A percentile compares a stretch with the other conserved stretches of the same genome.
These are phyloP conservation scores for Nissolia schottii DNA, from an alignment of 306 rosid species.

Conservation along the genomic window DNA sequence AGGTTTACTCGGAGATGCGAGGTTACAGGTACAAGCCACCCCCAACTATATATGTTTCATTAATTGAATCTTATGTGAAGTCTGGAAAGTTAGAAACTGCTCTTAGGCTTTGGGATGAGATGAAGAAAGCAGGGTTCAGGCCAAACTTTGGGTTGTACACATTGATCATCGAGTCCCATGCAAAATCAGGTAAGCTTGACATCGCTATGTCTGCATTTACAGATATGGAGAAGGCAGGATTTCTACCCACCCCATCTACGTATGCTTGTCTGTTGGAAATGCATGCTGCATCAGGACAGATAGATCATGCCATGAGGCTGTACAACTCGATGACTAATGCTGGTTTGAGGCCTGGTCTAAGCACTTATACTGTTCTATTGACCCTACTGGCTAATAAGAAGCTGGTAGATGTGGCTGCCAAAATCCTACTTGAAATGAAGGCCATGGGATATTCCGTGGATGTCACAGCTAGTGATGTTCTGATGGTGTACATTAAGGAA, in stretches of 20 bases:
- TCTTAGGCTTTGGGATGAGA: constrained; percentile 88
- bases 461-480: constrained; percentile 85
- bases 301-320: constrained; percentile 84
- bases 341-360: constrained; percentile 77
- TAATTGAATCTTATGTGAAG: constrained; percentile 84
- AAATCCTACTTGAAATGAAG: constrained; percentile 91
- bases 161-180: constrained; percentile 79
- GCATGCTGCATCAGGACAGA: constrained; percentile 90
- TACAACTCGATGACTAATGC: constrained; percentile 91
- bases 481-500: constrained; percentile 95
- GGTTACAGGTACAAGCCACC: constrained; percentile 72
- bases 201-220: constrained; percentile 76
- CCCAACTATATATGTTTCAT: constrained; percentile 60
- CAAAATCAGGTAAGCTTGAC: constrained; percentile 92
- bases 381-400: constrained; percentile 84
- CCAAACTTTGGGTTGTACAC: constrained; percentile 97
- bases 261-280: constrained; percentile 88
- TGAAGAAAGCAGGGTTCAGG: constrained; percentile 80
- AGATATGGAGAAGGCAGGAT: constrained; percentile 97
- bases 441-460: constrained; percentile 89
- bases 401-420: constrained; percentile 70
- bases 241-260: constrained; percentile 89
- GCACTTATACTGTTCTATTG: constrained; percentile 76
- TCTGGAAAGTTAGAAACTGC: constrained; percentile 93
- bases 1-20: constrained; percentile 85